Base-by-base conservation (phyloP, 23 red algal species). In the Cyanidioschyzon merolae region DNA sequence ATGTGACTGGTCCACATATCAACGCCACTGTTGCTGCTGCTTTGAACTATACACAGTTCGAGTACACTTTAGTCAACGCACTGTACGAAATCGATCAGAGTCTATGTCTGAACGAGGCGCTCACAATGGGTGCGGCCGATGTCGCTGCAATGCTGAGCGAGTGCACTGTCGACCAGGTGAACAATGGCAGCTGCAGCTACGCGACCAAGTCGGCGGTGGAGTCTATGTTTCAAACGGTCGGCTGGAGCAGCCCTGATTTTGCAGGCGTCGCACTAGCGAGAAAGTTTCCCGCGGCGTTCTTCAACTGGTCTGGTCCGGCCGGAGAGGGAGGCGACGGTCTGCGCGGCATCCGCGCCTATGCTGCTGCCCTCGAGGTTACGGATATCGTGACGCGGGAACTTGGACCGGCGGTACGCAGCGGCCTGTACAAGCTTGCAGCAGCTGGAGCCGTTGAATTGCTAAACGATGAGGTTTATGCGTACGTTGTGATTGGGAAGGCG, bases 11-110 rank as follows among this genome's bases (percentile, higher is more conserved):
- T 71, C 63, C 63, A 7, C 21, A 32, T 71, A 25, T 71, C 7
- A 71, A 71, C 63, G 63, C 7, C 12, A 71, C 63, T 3, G 30
- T 71, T 7, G 63, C 63, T 71, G 21, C 32, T 7, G 63, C 21
- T 32, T 27, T 71, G n/a, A 71, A 71, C 63, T 71, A 71, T 27
- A 71, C 63, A 35, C 63, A 71, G 63, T 71, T 71, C 30, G 16
- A 71, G n/a, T 71, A 71, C 29, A 71, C 63, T 7, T 27, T 71
- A 35, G 32, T 32, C 16, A 71, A 71, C 32, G 7, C 63, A 7
- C 32, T 71, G 12, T 35, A 17, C 12, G 12, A 3, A 27, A 35
- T 71, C n/a, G 63, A 71, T 35, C 63, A 7, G 16, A 7, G 29
- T 35, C 12, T 71, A 7, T 71, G 63, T 32, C 29, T 71, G 63